Evolutionary conservation across 805 yeast genomes (phyloP), one percentile per base, ranked within the genome.

Genomic region (Yamadazyma olivae): DNA sequence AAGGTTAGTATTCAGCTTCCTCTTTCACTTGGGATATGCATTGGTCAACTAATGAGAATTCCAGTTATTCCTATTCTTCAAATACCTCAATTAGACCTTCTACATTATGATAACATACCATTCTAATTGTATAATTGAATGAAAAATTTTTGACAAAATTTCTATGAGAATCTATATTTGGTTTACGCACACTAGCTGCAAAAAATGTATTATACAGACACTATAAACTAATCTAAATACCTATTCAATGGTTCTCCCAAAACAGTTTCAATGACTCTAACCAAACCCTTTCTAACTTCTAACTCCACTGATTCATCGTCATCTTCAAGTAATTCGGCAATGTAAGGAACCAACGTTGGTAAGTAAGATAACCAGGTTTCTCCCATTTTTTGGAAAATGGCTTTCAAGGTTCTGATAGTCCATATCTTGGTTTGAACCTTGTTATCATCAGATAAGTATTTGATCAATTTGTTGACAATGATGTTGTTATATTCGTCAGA

Each of bases 191-290:
- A 12, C 13, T 28, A n/a, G 28, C 28, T 26, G 28, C 14, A 9
- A 26, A 26, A 25, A n/a, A 25, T 27, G 27, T 21, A 21, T 21
- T 21, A n/a, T n/a, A n/a, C n/a, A n/a, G n/a, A 20, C 23, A 7
- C 23, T 15, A 27, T 14, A 15, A 12, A 10, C 20, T 58, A 73
- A 45, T 70, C 79, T 48, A 84, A 68, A 53, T 84, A 84, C 64
- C 86, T 77, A 54, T 91, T 97, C 40, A 93, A 74, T 30, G 96
- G 93, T 61, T 93, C 99, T 32, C 99, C 99, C 46, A 93, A 71
- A 15, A 89, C 95, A 41, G 78, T 81, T 60, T 93, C 99, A 39
- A 93, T 81, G 5, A 86, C 96, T 51, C 85, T 87, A 6, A 91
- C 95, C 43, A 93, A 72, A 10, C 95, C 95, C 23, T 81, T 75